Conservation (phyloP, 495 filamentous ascomycete species). For the Bacidia gigantensis region DNA sequence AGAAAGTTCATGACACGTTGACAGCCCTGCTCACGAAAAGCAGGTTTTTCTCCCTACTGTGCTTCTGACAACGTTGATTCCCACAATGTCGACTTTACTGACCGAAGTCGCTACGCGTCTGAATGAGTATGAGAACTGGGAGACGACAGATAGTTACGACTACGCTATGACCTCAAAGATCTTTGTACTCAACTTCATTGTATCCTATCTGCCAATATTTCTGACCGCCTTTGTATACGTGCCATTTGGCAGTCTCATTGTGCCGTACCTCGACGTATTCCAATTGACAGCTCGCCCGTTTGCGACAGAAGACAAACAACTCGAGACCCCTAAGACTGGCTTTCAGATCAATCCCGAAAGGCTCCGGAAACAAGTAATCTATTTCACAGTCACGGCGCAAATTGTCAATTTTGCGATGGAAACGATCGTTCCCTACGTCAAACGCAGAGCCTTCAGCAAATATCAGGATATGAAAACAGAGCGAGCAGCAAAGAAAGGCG, state of each 20-base stretch:
- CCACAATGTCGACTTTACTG: slow-evolving; percentile 62
- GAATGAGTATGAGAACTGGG: slow-evolving; percentile 84
- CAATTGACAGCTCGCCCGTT: slow-evolving; percentile 61
- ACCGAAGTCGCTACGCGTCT: slow-evolving; percentile 64
- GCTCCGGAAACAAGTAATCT: slow-evolving; percentile 85
- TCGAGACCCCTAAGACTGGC: slow-evolving; percentile 38
- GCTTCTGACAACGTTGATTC: slow-evolving; percentile 66
- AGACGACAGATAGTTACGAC: slow-evolving; percentile 67
- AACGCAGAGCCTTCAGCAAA: slow-evolving; percentile 50
- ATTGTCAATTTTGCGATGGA: slow-evolving; percentile 80
- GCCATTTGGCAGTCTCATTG: slow-evolving; percentile 75
- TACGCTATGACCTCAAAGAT: slow-evolving; percentile 75
- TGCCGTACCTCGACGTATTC: slow-evolving; percentile 84
- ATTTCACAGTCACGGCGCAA: slow-evolving; percentile 93
- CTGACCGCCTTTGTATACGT: slow-evolving; percentile 95
- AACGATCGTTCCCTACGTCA: slow-evolving; percentile 70
- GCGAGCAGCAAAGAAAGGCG: slow-evolving; percentile 34
- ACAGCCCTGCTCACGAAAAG: slow-evolving; percentile 21
- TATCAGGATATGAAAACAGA: slow-evolving; percentile 53
- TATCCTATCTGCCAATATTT: slow-evolving; percentile 83
- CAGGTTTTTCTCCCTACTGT: slow-evolving; percentile 82
- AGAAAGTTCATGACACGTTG: slow-evolving; percentile 16
- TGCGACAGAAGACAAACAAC: slow-evolving; percentile 54
- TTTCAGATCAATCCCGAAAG: slow-evolving; percentile 79
- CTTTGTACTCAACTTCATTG: slow-evolving; percentile 95